Evolutionary conservation across 2,329 filamentous ascomycete species (phyloP), one percentile per base, ranked within the genome.

Genomic region (Venturia aucupariae): DNA sequence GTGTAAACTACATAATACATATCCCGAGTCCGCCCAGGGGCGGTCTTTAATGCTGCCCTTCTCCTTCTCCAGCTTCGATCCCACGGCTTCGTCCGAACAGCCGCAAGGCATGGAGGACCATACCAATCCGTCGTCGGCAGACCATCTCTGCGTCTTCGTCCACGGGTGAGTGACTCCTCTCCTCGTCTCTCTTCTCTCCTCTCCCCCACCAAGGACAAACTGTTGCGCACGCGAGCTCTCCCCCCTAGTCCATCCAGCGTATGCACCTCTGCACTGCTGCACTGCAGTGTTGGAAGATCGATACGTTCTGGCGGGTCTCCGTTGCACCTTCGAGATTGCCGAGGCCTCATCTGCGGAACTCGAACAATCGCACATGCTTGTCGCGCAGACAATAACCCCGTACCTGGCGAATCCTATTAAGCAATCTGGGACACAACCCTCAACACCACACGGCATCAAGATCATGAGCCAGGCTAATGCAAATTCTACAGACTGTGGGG

Each of bases 401-500:
- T n/a, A n/a, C n/a, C n/a, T n/a, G n/a, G n/a, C n/a, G n/a, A n/a
- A n/a, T n/a, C n/a, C n/a, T n/a, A n/a, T n/a, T n/a, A n/a, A n/a
- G n/a, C n/a, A n/a, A n/a, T n/a, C 27, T n/a, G 24, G 10, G 15
- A 19, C 1, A 32, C 3, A 7, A 32, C 10, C 30, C 4, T 35
- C 15, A 57, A 8, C 51, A 35, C 17, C 17, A 35, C 27, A 55
- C 32, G 48, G 27, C 24, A 17, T 32, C 24, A 35, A 55, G 24
- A 32, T 57, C n/a, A n/a, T n/a, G n/a, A n/a, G n/a, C 27, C 30
- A 22, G 51, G 51, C 51, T 57, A 35, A 57, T 57, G 30, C 51
- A 6, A 5, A n/a, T n/a, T 19, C 10, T 57, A 3, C n/a, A 83
- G 90, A 77, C 81, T 92, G 68, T 93, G 90, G 90, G 90, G 90